phyloP scores from a whole-genome alignment of 2,329 filamentous ascomycete genomes.

The Epichloe sibirici region DNA sequence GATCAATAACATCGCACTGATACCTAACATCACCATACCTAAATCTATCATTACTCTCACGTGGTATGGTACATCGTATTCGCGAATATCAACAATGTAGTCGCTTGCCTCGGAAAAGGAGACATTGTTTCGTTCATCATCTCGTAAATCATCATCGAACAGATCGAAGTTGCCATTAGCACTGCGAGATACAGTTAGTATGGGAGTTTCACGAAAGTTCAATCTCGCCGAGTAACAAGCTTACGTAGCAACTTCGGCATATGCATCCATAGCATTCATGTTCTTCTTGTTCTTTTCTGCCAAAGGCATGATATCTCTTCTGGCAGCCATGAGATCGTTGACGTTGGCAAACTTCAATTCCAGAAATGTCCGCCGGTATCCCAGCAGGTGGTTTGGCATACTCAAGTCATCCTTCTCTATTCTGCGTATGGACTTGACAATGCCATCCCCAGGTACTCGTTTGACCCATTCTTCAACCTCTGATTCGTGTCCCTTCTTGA shows the following conservation, averaged over 20 bases:
- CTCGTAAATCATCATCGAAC: constrained; percentile 81
- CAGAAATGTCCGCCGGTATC: constrained; percentile 79
- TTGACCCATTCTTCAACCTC: constrained; percentile 95
- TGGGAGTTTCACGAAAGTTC: neutral
- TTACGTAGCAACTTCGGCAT: constrained; percentile 87
- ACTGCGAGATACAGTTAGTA: constrained; percentile 27
- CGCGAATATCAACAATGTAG: constrained; percentile 95
- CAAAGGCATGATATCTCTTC: constrained; percentile 74
- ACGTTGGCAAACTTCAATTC: constrained; percentile 84
- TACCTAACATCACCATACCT: constrained; percentile 34
- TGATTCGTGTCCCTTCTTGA: constrained; percentile 73
- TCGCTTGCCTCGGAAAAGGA: constrained; percentile 81
- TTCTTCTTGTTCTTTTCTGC: constrained; percentile 96
- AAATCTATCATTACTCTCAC: constrained; percentile 96
- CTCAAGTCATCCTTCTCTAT: constrained; percentile 87
- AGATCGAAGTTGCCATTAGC: constrained; percentile 80
- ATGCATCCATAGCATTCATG: constrained; percentile 94
- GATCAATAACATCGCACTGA: neutral
- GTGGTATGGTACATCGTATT: constrained; percentile 99
- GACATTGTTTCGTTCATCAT: constrained; percentile 66
- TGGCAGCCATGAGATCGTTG: constrained; percentile 69
- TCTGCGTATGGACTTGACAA: constrained; percentile 64
- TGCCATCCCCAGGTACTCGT: constrained; percentile 63
- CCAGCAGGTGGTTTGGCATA: constrained; percentile 92
- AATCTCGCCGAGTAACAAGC: constrained; percentile 18